Percentiles rank a stretch among this genome's conserved stretches.
Conservation (phyloP, 139 green algal species). For the Asterochloris sp. region DNA sequence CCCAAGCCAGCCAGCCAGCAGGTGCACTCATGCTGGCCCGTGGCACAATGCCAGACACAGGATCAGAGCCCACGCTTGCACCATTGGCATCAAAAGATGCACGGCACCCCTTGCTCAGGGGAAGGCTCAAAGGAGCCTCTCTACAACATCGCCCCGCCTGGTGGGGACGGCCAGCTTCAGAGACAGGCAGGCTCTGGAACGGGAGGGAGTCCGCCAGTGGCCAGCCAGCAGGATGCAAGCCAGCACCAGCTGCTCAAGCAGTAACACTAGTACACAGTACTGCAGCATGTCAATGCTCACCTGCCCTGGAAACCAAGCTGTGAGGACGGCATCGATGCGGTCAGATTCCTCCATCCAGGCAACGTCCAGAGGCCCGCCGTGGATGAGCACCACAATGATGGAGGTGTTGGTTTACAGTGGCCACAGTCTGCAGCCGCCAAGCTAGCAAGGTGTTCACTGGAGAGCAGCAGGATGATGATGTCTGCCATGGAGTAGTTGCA, state of each 20-base stretch:
- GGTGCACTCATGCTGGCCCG: neutral
- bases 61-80: neutral
- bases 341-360: conserved; percentile 26
- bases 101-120: neutral
- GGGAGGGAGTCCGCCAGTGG: neutral
- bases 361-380: conserved; percentile 36
- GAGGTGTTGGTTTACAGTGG: conserved; percentile 11
- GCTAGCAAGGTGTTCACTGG: neutral
- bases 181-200: neutral
- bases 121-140: neutral
- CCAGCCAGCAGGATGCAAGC: neutral
- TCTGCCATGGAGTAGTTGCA: neutral
- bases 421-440: conserved; percentile 13
- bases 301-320: conserved; percentile 35
- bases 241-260: neutral
- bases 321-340: conserved; percentile 27
- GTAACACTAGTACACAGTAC: neutral
- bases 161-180: neutral
- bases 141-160: neutral
- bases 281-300: conserved; percentile 1
- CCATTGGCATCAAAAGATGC: neutral
- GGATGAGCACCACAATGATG: conserved; percentile 32
- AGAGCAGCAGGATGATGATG: neutral
- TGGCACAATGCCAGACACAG: neutral
- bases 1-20: neutral